phyloP scores from a whole-genome alignment of 805 yeast genomes.

The Nematodospora valgi region DNA sequence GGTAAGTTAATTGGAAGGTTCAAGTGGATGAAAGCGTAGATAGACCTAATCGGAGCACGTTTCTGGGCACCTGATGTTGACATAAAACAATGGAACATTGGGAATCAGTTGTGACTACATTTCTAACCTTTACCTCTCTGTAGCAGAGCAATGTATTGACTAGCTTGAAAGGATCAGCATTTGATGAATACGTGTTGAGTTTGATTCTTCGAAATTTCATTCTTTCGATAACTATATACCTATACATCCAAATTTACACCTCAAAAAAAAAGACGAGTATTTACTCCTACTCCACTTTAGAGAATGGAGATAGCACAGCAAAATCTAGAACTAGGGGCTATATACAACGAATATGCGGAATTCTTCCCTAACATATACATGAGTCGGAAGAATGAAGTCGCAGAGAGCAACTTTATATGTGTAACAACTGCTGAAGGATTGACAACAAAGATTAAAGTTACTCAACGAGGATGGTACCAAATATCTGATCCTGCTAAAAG shows the following conservation, averaged over 20 bases:
- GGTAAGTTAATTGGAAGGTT: conserved; percentile 19
- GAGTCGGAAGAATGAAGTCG: neutral
- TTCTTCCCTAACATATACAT: conserved; percentile 18
- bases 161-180: neutral
- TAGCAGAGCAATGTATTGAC: neutral
- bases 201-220: neutral
- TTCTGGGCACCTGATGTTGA: conserved; percentile 47
- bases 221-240: too few relatives aligned
- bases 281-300: neutral
- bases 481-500: conserved; percentile 2
- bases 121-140: neutral
- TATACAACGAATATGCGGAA: conserved; percentile 19
- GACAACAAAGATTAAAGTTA: conserved; percentile 18
- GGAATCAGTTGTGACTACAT: conserved; percentile 47
- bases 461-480: conserved; percentile 27
- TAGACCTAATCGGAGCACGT: conserved; percentile 40
- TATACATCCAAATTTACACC: too few relatives aligned
- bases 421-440: conserved; percentile 17
- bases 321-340: conserved; percentile 17
- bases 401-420: conserved; percentile 6
- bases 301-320: conserved; percentile 15
- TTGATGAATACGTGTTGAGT: neutral
- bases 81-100: conserved; percentile 33
- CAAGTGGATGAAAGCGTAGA: conserved; percentile 36
- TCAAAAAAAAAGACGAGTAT: neutral